phyloP scores from a whole-genome alignment of 2,329 filamentous ascomycete species.

The Pseudocercospora musae region DNA sequence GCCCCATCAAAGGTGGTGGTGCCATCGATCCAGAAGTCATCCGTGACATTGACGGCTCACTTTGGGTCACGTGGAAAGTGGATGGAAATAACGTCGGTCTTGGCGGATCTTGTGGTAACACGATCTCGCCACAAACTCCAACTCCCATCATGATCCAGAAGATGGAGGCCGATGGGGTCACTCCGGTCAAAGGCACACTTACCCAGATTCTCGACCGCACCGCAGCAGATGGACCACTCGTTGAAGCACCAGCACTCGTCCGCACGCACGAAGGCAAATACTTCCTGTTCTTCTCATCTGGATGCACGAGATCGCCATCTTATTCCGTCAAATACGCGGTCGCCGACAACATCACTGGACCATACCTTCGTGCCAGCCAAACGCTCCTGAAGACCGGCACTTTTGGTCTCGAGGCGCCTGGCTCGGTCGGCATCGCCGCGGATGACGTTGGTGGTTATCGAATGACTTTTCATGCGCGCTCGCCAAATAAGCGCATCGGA shows the following conservation, averaged over 20 bases:
- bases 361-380: conserved; percentile 28
- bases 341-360: conserved; percentile 28
- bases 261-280: conserved; percentile 31
- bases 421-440: conserved; percentile 28
- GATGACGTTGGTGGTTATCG: conserved; percentile 25
- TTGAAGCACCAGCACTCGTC: conserved; percentile 35
- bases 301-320: conserved; percentile 30
- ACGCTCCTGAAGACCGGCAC: conserved; percentile 31
- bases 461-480: conserved; percentile 36
- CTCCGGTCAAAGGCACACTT: conserved; percentile 20
- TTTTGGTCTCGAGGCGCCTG: conserved; percentile 34
- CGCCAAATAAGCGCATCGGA: conserved; percentile 23
- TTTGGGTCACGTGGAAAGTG: conserved; percentile 36
- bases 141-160: conserved; percentile 38
- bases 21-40: conserved; percentile 36
- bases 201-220: conserved; percentile 31
- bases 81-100: conserved; percentile 36
- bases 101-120: conserved; percentile 34
- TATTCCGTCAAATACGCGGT: conserved; percentile 38
- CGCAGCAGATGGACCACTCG: conserved; percentile 32
- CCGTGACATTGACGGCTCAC: conserved; percentile 26
- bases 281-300: conserved; percentile 38
- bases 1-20: conserved; percentile 31
- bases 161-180: conserved; percentile 31
- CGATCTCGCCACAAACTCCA: conserved; percentile 18